Evolutionary conservation across 805 yeast species (phyloP), one percentile per base, ranked within the genome.

Genomic region (Naumovozyma castellii): DNA sequence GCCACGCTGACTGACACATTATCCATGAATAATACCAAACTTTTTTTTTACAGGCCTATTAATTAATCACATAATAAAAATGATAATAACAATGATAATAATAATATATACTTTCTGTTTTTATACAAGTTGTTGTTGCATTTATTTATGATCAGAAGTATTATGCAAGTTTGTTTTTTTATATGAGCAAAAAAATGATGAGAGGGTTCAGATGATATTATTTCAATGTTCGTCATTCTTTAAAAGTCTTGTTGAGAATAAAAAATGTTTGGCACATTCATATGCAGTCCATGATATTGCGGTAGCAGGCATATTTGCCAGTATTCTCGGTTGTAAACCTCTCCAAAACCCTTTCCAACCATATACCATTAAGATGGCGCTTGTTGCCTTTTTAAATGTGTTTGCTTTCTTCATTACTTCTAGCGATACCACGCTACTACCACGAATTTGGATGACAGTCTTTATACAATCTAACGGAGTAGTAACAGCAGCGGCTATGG

Each of bases 231-330:
- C 10, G 27, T 22, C 10, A 22, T 22, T 22, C 6, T 22, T 22
- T 13, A 29, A 14, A 12, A 29, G 15, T 29, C 15, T 31, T 30
- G 16, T 28, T 13, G 40, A 37, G 16, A 41, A 31, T 12, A 67
- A 45, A 48, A 65, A 64, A 46, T 66, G 69, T 43, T 92, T 92
- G 35, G 97, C 97, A 92, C 90, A 85, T 62, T 92, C 98, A 62
- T 92, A 92, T 18, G 95, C 86, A 1, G 97, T 90, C 98, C 98
- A 92, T 47, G 95, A 80, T 45, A 92, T 88, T 15, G 97, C 97
- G 3, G 98, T 90, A 34, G 94, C 80, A n/a, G 98, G 98, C 61
- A 92, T 87, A 61, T 87, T 88, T 48, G 92, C 84, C 27, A 92
- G 78, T 41, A 92, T 78, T 62, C 98, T 77, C 35, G 98, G 97